A percentile compares a stretch with the other conserved stretches of the same genome.
Conservation (phyloP, 495 filamentous ascomycete species). For the Coniosporium apollinis region DNA sequence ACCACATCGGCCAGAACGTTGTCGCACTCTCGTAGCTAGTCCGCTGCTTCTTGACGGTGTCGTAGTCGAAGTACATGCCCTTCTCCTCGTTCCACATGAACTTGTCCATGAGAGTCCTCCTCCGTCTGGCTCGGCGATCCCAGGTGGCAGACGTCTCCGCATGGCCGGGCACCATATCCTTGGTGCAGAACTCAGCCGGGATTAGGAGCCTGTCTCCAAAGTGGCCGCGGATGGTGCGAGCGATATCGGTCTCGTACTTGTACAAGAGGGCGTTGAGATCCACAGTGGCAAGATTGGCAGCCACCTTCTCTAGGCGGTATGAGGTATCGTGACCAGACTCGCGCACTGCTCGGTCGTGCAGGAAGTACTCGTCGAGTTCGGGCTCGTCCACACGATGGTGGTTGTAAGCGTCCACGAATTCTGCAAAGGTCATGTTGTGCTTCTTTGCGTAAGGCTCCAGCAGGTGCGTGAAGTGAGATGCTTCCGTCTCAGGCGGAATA, state of each 20-base stretch:
- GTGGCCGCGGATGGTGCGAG: conserved; percentile 57
- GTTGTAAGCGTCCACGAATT: conserved; percentile 83
- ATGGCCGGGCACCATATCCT: conserved; percentile 36
- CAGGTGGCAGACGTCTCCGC: conserved; percentile 68
- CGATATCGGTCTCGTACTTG: conserved; percentile 91
- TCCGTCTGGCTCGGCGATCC: conserved; percentile 68
- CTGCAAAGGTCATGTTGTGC: conserved; percentile 57
- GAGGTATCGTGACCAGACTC: conserved; percentile 97
- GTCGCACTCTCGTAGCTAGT: conserved; percentile 72
- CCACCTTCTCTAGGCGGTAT: conserved; percentile 77
- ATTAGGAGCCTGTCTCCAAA: conserved; percentile 68
- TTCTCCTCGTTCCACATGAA: conserved; percentile 79
- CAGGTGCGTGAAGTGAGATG: conserved; percentile 73
- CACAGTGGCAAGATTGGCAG: conserved; percentile 78
- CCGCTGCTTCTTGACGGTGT: conserved; percentile 63
- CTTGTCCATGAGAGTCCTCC: conserved; percentile 68
- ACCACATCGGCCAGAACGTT: conserved; percentile 95
- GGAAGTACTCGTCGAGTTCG: conserved; percentile 82
- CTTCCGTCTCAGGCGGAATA: conserved; percentile 87
- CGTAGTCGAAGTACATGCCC: conserved; percentile 95
- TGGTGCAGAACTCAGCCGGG: conserved; percentile 58
- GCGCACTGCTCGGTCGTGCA: conserved; percentile 85
- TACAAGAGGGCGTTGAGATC: conserved; percentile 87
- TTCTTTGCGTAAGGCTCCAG: conserved; percentile 76
- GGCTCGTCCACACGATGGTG: conserved; percentile 59